Evolutionary conservation across 2,329 filamentous ascomycete genomes (phyloP).

Genomic region (Hymenoscyphus fraxineus): DNA sequence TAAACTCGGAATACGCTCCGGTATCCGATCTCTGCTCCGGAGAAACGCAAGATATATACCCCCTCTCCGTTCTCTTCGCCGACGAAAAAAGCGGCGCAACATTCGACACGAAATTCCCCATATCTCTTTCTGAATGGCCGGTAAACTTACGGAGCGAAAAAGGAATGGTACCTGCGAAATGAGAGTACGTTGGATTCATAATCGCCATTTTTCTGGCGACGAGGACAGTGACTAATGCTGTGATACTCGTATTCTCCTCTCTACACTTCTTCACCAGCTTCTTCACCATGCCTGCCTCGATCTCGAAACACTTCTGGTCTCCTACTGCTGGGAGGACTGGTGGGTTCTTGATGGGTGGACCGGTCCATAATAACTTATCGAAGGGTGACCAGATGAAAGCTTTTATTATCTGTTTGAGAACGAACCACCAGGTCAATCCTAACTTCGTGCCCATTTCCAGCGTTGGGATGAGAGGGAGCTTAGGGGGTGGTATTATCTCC

Average conservation of each 20-base stretch:
- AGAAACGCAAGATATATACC: conserved; percentile 18
- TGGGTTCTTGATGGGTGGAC: conserved; percentile 11
- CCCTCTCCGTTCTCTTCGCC: conserved; percentile 11
- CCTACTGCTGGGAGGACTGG: conserved; percentile 9
- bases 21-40: not conserved
- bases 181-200: conserved; percentile 19
- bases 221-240: conserved; percentile 20
- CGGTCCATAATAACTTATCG: conserved; percentile 16
- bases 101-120: conserved; percentile 18
- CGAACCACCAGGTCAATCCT: conserved; percentile 39
- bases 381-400: conserved; percentile 31
- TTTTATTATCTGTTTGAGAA: conserved; percentile 41
- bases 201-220: conserved; percentile 16
- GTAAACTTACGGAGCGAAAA: conserved; percentile 19
- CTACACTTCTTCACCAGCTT: conserved; percentile 19
- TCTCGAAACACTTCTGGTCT: conserved; percentile 13
- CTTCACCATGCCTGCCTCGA: conserved; percentile 8
- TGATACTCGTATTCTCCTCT: conserved; percentile 21
- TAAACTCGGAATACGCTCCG: not conserved
- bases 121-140: conserved; percentile 10
- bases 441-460: conserved; percentile 27
- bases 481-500: conserved; percentile 32
- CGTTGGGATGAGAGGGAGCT: conserved; percentile 22
- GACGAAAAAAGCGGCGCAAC: conserved; percentile 16
- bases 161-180: conserved; percentile 16